Base-by-base conservation (phyloP, 257 asterid genomes). In the Solanum corneliomulleri region DNA sequence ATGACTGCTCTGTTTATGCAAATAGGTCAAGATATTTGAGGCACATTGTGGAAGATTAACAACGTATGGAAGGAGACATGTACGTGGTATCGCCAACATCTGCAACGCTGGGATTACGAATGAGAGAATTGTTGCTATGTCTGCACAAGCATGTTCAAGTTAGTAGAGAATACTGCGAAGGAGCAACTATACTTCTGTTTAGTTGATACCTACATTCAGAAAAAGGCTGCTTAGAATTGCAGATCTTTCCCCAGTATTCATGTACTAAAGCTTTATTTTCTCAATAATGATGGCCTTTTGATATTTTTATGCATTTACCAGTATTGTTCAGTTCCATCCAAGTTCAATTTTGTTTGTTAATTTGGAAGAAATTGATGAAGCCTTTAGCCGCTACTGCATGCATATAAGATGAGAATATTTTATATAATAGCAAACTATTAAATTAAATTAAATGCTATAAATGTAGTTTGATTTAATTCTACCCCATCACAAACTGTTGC, bases 11-110 rank as follows among this genome's bases (percentile, higher is more conserved):
- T 5, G 18, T 47, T 39, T 3, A 2, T 2, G 37, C 1, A 7
- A 44, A 45, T 93, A 94, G 97, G 95, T 95, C 66, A 89, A 94
- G 68, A 92, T 95, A 83, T 95, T 93, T 52, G 99, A 97, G 95
- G 88, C 90, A 6, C 90, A 84, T 9, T 97, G 99, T 37, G 99
- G 99, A 41, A 93, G 94, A 2, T 86, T 97, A 45, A 93, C 98
- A 29, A 95, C 96, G 39, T 97, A 97, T 47, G 99, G 99, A 71
- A 96, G 93, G 99, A 97, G 92, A 88, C 98, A 97, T 91, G 94
- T 95, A 98, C 95, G 99, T 23, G 91, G 98, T 2, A 83, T 97
- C 16, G 62, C 62, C 62, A 52, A 52, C 62, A 52, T 52, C 2
- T 16, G 62, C 62, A 52, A 52, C 7, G 62, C 95, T 6, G 99